These are phyloP conservation scores for Picocystis salinarum DNA, from an alignment of 139 green algal species.

Conservation along the genomic window DNA sequence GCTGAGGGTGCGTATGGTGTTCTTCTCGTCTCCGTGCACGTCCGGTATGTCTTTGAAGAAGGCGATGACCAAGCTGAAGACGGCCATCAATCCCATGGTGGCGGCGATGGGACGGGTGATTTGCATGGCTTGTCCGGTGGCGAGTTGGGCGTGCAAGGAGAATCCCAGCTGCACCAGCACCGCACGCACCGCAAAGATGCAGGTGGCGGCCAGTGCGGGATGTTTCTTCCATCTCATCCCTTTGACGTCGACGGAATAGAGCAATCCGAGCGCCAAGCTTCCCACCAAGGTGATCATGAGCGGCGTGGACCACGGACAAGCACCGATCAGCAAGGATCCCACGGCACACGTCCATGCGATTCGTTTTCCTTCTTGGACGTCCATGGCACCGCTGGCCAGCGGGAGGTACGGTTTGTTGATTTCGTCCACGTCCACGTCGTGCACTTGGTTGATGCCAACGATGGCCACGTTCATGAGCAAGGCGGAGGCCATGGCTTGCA, in stretches of 20 bases:
- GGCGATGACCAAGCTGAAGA: constrained; percentile 85
- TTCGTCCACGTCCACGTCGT: constrained; percentile 70
- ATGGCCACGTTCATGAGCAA: constrained; percentile 89
- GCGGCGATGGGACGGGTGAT: constrained; percentile 5
- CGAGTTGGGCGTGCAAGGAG: constrained; percentile 56
- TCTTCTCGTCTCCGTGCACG: constrained; percentile 47
- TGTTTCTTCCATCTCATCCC: constrained; percentile 75
- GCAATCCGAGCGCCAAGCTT: constrained; percentile 56
- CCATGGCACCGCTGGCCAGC: too few relatives aligned
- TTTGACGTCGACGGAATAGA: constrained; percentile 52
- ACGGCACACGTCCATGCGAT: too few relatives aligned
- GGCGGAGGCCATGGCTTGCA: constrained; percentile 48
- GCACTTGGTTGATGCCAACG: constrained; percentile 61
- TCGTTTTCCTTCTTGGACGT: too few relatives aligned
- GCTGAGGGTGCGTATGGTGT: constrained; percentile 51
- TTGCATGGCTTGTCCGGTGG: constrained; percentile 8
- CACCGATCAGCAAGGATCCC: too few relatives aligned
- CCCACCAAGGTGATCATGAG: constrained; percentile 52
- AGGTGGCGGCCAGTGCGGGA: constrained; percentile 54
- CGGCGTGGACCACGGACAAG: constrained; percentile 13
- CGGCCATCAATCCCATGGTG: constrained; percentile 62
- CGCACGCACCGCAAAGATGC: constrained; percentile 60
- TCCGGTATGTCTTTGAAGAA: constrained; percentile 96
- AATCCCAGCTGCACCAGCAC: constrained; percentile 71
- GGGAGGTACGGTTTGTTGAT: constrained; percentile 97